Conservation (phyloP, 208 protist genomes). For the Naegleria gruberi region DNA sequence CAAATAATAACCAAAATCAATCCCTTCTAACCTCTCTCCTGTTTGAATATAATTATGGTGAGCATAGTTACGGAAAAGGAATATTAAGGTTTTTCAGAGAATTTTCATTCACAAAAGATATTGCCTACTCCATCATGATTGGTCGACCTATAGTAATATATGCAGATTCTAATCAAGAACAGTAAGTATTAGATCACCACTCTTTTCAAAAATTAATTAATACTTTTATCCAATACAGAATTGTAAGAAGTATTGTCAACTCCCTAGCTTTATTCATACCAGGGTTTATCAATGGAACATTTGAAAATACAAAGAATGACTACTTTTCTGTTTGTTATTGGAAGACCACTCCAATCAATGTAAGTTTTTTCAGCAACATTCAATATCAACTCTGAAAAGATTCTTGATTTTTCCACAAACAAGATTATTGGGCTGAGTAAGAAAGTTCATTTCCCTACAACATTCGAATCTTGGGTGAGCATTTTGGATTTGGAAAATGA, state of each 20-base stretch:
- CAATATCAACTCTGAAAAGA: background rate
- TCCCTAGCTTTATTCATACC: background rate
- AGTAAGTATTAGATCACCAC: background rate
- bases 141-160: background rate
- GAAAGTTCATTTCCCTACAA: background rate
- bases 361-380: background rate
- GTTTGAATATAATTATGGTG: background rate
- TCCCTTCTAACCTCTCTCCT: background rate
- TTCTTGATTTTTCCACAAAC: background rate
- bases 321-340: background rate
- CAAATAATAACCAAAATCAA: too few species aligned
- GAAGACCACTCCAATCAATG: background rate
- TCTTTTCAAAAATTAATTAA: background rate
- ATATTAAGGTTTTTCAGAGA: background rate
- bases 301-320: background rate
- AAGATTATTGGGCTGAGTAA: conserved; percentile 1
- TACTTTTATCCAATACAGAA: background rate
- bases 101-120: conserved; percentile 6
- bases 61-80: background rate
- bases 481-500: background rate
- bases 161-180: background rate
- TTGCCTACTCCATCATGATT: background rate
- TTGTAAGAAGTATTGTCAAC: background rate
- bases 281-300: background rate
- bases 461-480: background rate